Base-by-base conservation (phyloP, 2,329 filamentous ascomycete species). In the Berkeleyomyces rouxiae region DNA sequence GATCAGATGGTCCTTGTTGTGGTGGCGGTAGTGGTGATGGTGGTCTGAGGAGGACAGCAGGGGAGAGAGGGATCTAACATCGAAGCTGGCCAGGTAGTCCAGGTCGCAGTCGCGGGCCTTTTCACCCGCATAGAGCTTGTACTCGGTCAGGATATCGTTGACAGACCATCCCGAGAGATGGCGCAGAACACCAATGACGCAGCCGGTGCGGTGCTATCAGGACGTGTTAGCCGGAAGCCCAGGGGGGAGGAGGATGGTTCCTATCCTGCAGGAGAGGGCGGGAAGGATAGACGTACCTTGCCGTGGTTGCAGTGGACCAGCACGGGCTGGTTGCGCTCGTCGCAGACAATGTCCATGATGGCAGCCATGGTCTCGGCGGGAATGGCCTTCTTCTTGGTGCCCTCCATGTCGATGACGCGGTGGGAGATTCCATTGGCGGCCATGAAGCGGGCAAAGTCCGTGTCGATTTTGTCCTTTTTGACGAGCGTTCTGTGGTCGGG, bases 261-360 rank as follows among this genome's bases (percentile, higher is more conserved):
- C 23, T 23, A 23, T 23, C 23, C 23, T 23, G 23, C 23, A 23
- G 23, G 23, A 23, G 23, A 23, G 23, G 23, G 23, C 23, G 2
- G 23, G 23, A 2, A 23, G 23, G 23, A 23, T 23, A 23, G 23
- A 68, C 74, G 66, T 73, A 84, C 82, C 74, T 85, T 93, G 70
- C 91, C 91, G 68, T 95, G 91, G 71, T 96, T 96, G 79, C 91
- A 96, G 72, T 96, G 91, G 57, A 96, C 81, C 46, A 96, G 78
- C 9, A 96, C 73, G 0, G 91, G 91, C 67, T 93, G 84, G 66
- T 95, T 90, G 42, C 78, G 74, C 58, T 79, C 79, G 69, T 95
- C 82, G 61, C 92, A 77, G 47, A 92, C 80, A 49, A 92, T 75
- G 10, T 81, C 76, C 33, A 95, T 78, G 55, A 92, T 89, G 6